A percentile compares a stretch with the other conserved stretches of the same genome.
Evolutionary conservation across 2,329 filamentous ascomycete species (phyloP).

Genomic region (Microdochium trichocladiopsis): DNA sequence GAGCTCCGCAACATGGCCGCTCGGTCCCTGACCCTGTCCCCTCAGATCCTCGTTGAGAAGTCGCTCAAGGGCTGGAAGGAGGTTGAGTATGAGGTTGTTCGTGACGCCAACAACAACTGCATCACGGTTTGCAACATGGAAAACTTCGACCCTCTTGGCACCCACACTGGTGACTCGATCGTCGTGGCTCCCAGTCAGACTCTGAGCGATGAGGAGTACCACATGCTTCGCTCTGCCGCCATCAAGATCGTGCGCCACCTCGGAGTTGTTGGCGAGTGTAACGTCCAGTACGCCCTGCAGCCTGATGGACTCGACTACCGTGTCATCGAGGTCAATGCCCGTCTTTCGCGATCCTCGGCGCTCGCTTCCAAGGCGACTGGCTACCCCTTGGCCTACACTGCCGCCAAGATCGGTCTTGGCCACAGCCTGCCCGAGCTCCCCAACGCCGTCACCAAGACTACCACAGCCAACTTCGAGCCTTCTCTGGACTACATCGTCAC

Average conservation of each 20-base stretch:
- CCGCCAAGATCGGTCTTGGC: constrained; percentile 95
- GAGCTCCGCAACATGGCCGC: constrained; percentile 92
- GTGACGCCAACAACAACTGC: constrained; percentile 93
- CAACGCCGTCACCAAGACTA: constrained; percentile 97
- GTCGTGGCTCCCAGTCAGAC: constrained; percentile 97
- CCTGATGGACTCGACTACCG: constrained; percentile 96
- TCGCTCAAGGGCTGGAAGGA: constrained; percentile 99
- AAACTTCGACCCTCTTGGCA: constrained; percentile 97
- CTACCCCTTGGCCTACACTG: constrained; percentile 94
- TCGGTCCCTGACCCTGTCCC: constrained; percentile 84
- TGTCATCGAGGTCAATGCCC: constrained; percentile 98
- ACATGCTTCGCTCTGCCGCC: constrained; percentile 95
- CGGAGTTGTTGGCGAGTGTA: constrained; percentile 96
- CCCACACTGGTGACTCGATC: constrained; percentile 96
- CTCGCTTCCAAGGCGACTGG: constrained; percentile 97
- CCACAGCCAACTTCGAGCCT: constrained; percentile 97
- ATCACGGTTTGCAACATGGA: constrained; percentile 99
- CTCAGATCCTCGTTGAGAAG: constrained; percentile 91
- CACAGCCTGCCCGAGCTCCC: constrained; percentile 93
- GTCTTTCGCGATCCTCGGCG: constrained; percentile 94
- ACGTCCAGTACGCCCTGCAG: constrained; percentile 96
- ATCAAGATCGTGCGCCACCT: constrained; percentile 96
- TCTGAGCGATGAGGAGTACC: constrained; percentile 95
- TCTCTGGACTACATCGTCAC: constrained; percentile 96
- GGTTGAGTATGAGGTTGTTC: constrained; percentile 97